phyloP scores from a whole-genome alignment of 352 stramenopile genomes.

The Phytophthora litchii region DNA sequence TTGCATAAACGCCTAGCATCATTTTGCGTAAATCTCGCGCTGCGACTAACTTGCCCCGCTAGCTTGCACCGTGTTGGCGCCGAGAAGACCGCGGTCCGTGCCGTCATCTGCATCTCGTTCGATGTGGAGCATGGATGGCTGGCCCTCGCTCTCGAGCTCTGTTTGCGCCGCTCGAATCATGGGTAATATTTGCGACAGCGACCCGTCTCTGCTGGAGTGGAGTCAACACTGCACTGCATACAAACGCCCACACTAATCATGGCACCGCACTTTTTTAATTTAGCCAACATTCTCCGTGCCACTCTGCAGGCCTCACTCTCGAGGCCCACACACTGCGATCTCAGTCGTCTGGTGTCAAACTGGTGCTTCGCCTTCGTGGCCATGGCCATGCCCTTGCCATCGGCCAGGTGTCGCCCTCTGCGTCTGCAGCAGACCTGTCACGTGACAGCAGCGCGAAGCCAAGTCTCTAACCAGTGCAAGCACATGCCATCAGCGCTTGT shows the following conservation, averaged over 20 bases:
- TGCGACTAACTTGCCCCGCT: neutral
- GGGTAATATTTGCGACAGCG: constrained; percentile 19
- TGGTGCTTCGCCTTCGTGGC: constrained; percentile 1
- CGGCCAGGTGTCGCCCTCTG: neutral
- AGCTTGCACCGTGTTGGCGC: neutral
- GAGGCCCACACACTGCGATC: too few relatives aligned
- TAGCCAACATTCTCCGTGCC: constrained; percentile 12
- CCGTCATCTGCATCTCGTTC: constrained; percentile 4
- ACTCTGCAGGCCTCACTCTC: constrained; percentile 4
- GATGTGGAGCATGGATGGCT: constrained; percentile 7
- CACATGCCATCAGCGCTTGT: constrained; percentile 2
- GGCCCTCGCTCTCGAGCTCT: neutral
- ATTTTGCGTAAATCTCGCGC: neutral
- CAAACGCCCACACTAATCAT: constrained; percentile 4
- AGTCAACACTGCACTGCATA: constrained; percentile 20
- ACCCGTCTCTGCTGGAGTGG: constrained; percentile 10
- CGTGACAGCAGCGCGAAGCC: neutral
- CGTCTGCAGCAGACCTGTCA: constrained; percentile 12
- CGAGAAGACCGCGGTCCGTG: neutral
- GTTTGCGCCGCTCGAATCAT: constrained; percentile 20
- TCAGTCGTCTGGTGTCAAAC: too few relatives aligned
- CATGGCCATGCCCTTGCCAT: too few relatives aligned
- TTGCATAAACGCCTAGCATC: neutral
- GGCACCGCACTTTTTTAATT: constrained; percentile 25
- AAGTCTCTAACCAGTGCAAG: constrained; percentile 16